Evolutionary conservation across 179 eudicot species (phyloP).

Genomic region (Pouteria campechiana): DNA sequence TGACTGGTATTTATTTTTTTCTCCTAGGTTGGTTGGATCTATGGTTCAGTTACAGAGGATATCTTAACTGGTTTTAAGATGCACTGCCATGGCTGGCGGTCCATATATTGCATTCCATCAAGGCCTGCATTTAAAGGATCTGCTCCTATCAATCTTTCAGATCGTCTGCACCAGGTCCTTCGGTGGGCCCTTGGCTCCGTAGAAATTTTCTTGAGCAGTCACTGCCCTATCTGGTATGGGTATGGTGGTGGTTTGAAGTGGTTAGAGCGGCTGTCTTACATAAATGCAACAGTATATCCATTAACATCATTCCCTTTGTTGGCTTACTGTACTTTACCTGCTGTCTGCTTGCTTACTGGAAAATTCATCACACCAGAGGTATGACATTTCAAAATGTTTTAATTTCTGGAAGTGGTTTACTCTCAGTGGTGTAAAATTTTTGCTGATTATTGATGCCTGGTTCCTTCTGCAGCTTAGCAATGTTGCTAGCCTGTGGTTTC

Average conservation of each 20-base stretch:
- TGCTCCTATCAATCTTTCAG: constrained; percentile 18
- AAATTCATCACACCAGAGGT: constrained; percentile 15
- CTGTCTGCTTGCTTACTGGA: constrained; percentile 15
- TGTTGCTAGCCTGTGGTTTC: constrained; percentile 10
- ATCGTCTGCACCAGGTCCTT: constrained; percentile 17
- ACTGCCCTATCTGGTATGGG: constrained; percentile 20
- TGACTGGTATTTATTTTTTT: neutral
- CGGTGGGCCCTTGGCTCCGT: constrained; percentile 17
- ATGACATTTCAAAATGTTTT: neutral
- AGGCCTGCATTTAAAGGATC: constrained; percentile 17
- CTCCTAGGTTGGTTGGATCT: constrained; percentile 16
- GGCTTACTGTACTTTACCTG: constrained; percentile 14
- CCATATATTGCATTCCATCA: constrained; percentile 13
- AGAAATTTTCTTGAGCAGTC: constrained; percentile 13
- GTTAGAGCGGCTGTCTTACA: constrained; percentile 11
- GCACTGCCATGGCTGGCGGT: constrained; percentile 16
- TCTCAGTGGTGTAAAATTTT: neutral
- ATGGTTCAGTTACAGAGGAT: constrained; percentile 19
- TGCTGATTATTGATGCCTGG: neutral
- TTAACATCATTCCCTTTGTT: constrained; percentile 12
- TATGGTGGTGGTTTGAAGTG: constrained; percentile 10
- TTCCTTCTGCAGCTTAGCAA: constrained; percentile 10
- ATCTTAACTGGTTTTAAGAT: constrained; percentile 17
- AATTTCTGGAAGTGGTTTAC: too few species aligned
- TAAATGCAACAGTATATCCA: constrained; percentile 11